phyloP scores from a whole-genome alignment of 129 eudicot species.

The Oenanthe sinensis region DNA sequence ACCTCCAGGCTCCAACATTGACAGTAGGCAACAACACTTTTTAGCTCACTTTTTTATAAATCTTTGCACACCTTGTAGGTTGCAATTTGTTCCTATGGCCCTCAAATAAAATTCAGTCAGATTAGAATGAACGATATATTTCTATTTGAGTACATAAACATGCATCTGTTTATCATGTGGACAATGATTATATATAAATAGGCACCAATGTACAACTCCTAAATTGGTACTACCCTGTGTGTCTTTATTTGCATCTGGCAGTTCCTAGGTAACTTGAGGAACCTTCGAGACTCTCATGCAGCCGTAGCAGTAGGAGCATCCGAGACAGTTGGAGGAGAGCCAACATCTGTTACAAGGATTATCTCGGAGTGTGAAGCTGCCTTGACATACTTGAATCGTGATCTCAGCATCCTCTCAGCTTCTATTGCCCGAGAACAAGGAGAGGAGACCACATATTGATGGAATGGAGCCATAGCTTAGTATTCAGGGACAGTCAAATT shows the following conservation, averaged over 20 bases:
- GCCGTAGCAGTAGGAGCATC: constrained; percentile 93
- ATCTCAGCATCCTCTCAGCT: constrained; percentile 86
- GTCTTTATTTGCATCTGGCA: constrained; percentile 15
- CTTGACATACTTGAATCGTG: constrained; percentile 67
- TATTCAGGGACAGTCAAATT: not conserved
- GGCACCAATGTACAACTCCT: not conserved
- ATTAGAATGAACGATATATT: not conserved
- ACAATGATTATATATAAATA: not conserved
- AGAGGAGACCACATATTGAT: constrained; percentile 30
- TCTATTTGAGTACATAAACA: not conserved
- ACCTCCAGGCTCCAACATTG: not conserved
- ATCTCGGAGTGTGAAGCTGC: constrained; percentile 95
- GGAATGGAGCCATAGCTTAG: constrained; percentile 10
- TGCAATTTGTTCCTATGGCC: not conserved
- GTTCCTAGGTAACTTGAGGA: constrained; percentile 92
- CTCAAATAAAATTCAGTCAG: not conserved
- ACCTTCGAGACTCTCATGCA: constrained; percentile 92
- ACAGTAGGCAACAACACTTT: not conserved
- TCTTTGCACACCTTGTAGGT: not conserved
- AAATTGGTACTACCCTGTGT: not conserved
- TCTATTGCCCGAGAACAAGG: constrained; percentile 95
- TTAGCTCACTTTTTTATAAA: not conserved
- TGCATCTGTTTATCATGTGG: not conserved
- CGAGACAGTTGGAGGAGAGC: constrained; percentile 75
- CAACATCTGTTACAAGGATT: constrained; percentile 75